These are phyloP conservation scores for Paramecium sonneborni DNA, from an alignment of 73 alveolate genomes.

Conservation along the genomic window DNA sequence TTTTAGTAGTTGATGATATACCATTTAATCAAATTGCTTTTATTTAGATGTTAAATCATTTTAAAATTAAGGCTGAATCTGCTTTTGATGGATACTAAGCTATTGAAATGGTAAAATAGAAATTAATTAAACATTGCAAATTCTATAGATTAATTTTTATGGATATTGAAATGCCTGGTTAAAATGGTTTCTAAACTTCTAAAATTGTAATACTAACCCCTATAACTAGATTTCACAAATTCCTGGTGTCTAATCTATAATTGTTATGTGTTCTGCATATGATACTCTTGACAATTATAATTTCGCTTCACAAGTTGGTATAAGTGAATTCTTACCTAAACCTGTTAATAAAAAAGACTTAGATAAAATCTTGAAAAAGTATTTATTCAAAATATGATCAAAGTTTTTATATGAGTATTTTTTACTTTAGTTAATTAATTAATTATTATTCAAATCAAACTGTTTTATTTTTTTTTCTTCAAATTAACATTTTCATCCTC, in stretches of 20 bases:
- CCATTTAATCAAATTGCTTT: slow-evolving; percentile 25
- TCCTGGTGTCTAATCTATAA: neutral
- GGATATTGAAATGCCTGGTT: slow-evolving; percentile 55
- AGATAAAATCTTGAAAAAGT: neutral
- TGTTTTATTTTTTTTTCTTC: neutral
- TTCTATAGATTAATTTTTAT: neutral
- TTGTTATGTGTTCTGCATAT: slow-evolving; percentile 35
- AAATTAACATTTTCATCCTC: neutral
- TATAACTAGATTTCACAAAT: neutral
- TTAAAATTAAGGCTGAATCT: neutral
- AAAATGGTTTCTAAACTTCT: slow-evolving; percentile 1
- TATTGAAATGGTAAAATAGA: neutral
- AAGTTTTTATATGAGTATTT: neutral
- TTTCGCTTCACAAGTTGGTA: neutral
- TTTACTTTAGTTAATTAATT: neutral
- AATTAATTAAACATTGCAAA: neutral
- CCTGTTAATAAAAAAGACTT: slow-evolving; percentile 13
- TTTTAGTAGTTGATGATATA: slow-evolving; percentile 8
- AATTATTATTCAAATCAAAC: neutral
- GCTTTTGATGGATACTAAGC: slow-evolving; percentile 49
- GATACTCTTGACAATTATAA: slow-evolving; percentile 28
- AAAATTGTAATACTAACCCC: neutral
- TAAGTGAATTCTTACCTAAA: slow-evolving; percentile 18
- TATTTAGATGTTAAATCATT: neutral
- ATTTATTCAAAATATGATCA: neutral